A percentile compares a stretch with the other conserved stretches of the same genome.
These are phyloP conservation scores for Leersia perrieri DNA, from an alignment of 176 grass and related monocot genomes.

Conservation along the genomic window DNA sequence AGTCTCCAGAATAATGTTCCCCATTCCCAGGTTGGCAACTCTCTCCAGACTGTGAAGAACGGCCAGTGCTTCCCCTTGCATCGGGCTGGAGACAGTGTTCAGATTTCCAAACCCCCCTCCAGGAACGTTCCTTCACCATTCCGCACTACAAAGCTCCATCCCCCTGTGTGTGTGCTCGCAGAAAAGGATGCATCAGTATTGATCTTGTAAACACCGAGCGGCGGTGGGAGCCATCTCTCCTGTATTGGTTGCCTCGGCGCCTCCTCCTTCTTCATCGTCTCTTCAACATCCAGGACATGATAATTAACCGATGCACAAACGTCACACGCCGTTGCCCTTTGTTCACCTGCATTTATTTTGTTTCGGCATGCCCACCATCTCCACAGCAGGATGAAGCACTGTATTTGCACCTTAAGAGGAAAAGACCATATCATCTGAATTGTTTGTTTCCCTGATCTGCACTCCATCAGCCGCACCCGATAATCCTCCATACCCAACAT, in stretches of 20 bases:
- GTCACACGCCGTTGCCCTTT: not conserved
- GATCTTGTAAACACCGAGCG: not conserved
- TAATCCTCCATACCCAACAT: not conserved
- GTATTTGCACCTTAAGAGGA: accelerated
- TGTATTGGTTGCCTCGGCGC: not conserved
- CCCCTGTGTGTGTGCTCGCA: accelerated
- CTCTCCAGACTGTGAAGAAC: not conserved
- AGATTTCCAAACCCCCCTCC: not conserved
- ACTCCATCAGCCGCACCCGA: accelerated
- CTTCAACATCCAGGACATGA: not conserved
- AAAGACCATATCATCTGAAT: not conserved
- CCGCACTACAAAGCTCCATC: not conserved
- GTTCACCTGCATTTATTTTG: not conserved
- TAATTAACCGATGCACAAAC: not conserved
- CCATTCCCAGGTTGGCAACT: not conserved
- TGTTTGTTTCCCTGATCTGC: not conserved
- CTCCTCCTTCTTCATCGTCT: not conserved
- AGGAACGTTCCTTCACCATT: not conserved
- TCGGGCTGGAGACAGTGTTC: accelerated
- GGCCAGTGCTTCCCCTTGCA: not conserved
- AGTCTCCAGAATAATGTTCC: not conserved
- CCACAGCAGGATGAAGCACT: not conserved
- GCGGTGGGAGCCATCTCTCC: not conserved
- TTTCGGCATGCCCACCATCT: not conserved
- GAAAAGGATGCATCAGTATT: not conserved